Base-by-base conservation (phyloP, 441 rosid species). In the Codiaeum variegatum region DNA sequence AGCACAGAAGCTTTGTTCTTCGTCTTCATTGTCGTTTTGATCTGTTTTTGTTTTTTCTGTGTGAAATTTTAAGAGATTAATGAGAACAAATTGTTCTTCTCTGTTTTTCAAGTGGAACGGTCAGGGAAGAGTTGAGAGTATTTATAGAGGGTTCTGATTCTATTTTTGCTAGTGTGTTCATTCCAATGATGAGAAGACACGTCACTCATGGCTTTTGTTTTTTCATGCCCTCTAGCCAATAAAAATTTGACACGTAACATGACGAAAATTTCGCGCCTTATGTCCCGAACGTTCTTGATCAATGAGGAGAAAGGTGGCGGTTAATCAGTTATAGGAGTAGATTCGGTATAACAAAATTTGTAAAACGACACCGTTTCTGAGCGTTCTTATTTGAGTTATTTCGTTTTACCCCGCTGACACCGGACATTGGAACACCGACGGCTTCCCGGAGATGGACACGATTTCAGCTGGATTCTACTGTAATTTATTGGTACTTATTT, bases 211-310 rank as follows among this genome's bases (percentile, higher is more conserved):
- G 63, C 62, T 21, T 69, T 67, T 16, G 49, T 23, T 31, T 31
- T 54, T 42, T 49, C 76, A 80, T 76, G 82, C 73, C 13, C 31
- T 0, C 0, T 0, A 32, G 0, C 81, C 76, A 83, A 77, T 81
- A n/a, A 29, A 24, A 19, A 5, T 0, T 9, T 0, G 59, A 59
- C 85, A 82, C 83, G 73, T 80, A 18, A 3, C 38, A 13, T 0
- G 0, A 0, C 0, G 29, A 0, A 0, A 21, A 12, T 16, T 16
- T 24, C 66, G 66, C 70, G 63, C 59, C 61, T 42, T 19, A 0
- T 1, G 71, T 75, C 79, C 18, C 58, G 79, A 81, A 75, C 28
- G 66, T 75, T 81, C 81, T 54, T 54, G 74, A 73, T 49, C 23
- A 12, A 15, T 21, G 5, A 4, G 42, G 76, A 56, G 49, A 6